Percentiles rank a stretch among this genome's conserved stretches.
Evolutionary conservation across 2,329 filamentous ascomycete genomes (phyloP).

Genomic region (Sclerotinia glacialis): DNA sequence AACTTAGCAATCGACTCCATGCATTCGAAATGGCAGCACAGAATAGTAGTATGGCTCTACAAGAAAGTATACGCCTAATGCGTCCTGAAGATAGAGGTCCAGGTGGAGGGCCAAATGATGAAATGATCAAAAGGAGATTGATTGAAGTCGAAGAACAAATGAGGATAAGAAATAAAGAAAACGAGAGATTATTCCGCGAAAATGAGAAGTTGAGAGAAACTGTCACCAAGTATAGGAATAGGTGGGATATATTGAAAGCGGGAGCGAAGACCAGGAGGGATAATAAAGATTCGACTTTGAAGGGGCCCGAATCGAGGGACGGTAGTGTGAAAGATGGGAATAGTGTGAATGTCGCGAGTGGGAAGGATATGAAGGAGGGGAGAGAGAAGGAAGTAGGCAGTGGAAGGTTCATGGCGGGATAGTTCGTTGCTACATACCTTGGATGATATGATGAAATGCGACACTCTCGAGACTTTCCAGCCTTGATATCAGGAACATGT

Average conservation of each 20-base stretch:
- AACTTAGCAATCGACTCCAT: slow-evolving; percentile 80
- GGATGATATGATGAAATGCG: neutral
- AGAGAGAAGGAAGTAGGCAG: neutral
- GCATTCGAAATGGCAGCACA: slow-evolving; percentile 92
- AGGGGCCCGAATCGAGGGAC: slow-evolving; percentile 22
- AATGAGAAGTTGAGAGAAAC: slow-evolving; percentile 58
- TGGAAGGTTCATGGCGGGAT: slow-evolving; percentile 6
- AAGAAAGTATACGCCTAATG: slow-evolving; percentile 73
- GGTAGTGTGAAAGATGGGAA: neutral
- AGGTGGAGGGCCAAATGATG: slow-evolving; percentile 40
- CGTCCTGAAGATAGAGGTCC: slow-evolving; percentile 43
- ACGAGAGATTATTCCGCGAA: slow-evolving; percentile 60
- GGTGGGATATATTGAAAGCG: slow-evolving; percentile 68
- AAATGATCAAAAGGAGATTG: slow-evolving; percentile 49
- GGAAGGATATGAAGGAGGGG: neutral
- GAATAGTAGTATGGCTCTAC: slow-evolving; percentile 78
- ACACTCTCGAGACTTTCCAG: neutral
- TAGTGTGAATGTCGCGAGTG: neutral
- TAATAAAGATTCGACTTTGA: slow-evolving; percentile 16
- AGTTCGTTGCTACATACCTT: neutral
- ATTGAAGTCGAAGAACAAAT: slow-evolving; percentile 68
- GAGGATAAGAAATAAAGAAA: slow-evolving; percentile 54
- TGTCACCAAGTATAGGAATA: slow-evolving; percentile 56
- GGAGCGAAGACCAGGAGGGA: slow-evolving; percentile 51
- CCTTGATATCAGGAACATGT: neutral